Conservation (phyloP, 2,329 filamentous ascomycete species). For the Arthroderma sp. region DNA sequence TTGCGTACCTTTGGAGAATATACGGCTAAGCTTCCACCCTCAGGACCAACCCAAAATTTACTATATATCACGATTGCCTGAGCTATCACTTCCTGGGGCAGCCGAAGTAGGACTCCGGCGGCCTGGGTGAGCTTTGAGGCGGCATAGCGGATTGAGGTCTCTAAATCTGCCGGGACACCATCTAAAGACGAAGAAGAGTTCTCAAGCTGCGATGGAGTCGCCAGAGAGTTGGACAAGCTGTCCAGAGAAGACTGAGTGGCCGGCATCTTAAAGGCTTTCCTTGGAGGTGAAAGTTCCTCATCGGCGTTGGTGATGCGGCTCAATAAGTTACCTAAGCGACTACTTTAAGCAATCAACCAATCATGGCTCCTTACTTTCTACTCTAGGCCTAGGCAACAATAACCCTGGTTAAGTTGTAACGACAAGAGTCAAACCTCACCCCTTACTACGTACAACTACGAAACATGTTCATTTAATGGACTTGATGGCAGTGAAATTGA, state of each 20-base stretch:
- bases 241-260: constrained; percentile 15
- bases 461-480: too few species aligned
- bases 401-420: too few species aligned
- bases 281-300: background rate
- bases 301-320: too few species aligned
- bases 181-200: constrained; percentile 33
- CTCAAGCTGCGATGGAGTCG: constrained; percentile 32
- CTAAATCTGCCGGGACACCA: constrained; percentile 28
- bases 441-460: too few species aligned
- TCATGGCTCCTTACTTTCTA: too few species aligned
- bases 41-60: constrained; percentile 57
- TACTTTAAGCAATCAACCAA: too few species aligned
- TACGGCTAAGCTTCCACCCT: constrained; percentile 32
- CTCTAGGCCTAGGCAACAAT: too few species aligned
- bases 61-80: constrained; percentile 72
- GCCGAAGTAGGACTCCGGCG: constrained; percentile 55
- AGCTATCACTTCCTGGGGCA: constrained; percentile 75
- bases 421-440: too few species aligned
- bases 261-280: background rate
- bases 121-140: constrained; percentile 34
- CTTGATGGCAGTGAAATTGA: too few species aligned
- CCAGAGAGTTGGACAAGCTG: constrained; percentile 32
- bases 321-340: too few species aligned
- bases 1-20: constrained; percentile 28
- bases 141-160: constrained; percentile 32